Evolutionary conservation across 306 rosid genomes (phyloP).

Genomic region (Cucurbita pepo): DNA sequence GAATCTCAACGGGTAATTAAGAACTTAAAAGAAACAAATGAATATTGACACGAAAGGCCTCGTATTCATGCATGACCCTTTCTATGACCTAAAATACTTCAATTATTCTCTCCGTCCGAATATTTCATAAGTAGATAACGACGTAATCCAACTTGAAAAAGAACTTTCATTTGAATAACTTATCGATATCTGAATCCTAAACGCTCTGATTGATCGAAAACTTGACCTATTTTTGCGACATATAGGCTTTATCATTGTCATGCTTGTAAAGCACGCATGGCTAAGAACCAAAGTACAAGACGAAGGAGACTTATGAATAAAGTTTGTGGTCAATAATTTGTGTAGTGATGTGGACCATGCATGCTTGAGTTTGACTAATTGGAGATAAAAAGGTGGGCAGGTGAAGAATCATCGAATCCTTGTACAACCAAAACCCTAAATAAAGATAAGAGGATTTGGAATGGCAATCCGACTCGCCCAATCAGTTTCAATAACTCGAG

Average conservation of each 20-base stretch:
- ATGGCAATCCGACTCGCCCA: conserved; percentile 48
- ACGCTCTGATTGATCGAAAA: too few species aligned
- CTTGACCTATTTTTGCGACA: too few species aligned
- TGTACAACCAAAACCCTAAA: neutral
- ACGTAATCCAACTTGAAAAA: neutral
- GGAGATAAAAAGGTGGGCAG: neutral
- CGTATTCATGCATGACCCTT: neutral
- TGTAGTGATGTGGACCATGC: neutral
- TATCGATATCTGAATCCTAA: too few species aligned
- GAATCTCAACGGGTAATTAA: neutral
- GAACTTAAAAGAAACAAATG: neutral
- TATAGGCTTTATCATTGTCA: neutral
- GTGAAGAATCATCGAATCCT: neutral
- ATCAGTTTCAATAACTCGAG: conserved; percentile 6
- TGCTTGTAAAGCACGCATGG: neutral
- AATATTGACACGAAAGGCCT: neutral
- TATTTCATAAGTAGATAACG: neutral
- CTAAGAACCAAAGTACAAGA: neutral
- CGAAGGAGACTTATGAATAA: neutral
- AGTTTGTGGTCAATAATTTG: neutral
- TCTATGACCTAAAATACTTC: neutral
- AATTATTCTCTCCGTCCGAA: neutral
- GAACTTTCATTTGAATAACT: too few species aligned
- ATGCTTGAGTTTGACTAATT: neutral
- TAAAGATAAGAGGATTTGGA: conserved; percentile 2